phyloP scores from a whole-genome alignment of 768 basidiomycete genomes.

The Lactarius hatsudake region DNA sequence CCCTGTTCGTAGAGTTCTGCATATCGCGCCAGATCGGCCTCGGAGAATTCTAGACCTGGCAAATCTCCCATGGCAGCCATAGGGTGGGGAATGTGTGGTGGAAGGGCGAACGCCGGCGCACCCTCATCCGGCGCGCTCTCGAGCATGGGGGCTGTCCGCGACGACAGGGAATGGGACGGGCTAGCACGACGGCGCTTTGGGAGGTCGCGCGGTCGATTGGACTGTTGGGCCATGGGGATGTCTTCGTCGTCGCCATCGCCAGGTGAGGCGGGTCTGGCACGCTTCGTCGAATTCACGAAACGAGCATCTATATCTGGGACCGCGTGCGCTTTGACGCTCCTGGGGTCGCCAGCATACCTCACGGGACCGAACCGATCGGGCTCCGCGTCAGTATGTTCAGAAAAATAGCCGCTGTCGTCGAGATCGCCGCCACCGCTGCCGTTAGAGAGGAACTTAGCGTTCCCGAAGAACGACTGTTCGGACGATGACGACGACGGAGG shows the following conservation, averaged over 20 bases:
- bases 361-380: background rate
- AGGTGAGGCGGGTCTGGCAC: constrained; percentile 10
- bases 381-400: constrained; percentile 10
- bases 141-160: background rate
- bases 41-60: constrained; percentile 26
- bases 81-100: constrained; percentile 9
- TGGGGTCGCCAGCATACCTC: too few relatives aligned
- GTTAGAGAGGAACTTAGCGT: constrained; percentile 9
- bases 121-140: background rate
- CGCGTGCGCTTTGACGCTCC: background rate
- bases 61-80: constrained; percentile 13
- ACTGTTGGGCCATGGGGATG: background rate
- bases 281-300: constrained; percentile 13
- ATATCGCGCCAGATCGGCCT: constrained; percentile 42
- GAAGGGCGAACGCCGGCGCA: background rate
- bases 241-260: background rate
- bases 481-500: too few relatives aligned
- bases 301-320: background rate
- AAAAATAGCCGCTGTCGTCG: constrained; percentile 24
- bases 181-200: constrained; percentile 2
- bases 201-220: background rate
- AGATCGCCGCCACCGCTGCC: background rate
- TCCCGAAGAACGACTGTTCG: constrained; percentile 7
- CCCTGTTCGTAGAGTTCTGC: constrained; percentile 45
- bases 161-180: background rate